These are phyloP conservation scores for Suillus decipiens DNA, from an alignment of 768 basidiomycete genomes.

Conservation along the genomic window DNA sequence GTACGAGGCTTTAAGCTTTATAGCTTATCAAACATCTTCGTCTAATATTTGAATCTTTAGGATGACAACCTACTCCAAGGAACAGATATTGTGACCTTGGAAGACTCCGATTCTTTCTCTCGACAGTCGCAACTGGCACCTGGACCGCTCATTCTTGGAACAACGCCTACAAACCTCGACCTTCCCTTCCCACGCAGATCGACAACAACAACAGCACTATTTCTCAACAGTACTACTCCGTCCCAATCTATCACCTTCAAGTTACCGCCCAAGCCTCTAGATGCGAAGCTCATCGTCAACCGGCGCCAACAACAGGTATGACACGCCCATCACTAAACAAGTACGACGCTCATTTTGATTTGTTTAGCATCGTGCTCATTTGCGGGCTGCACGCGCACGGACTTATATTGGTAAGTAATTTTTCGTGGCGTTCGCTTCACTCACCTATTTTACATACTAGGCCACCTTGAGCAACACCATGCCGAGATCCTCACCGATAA, in stretches of 20 bases:
- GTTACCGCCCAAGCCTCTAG: background rate
- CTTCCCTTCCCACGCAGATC: background rate
- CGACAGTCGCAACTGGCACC: background rate
- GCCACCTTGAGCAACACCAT: background rate
- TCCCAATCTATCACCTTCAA: background rate
- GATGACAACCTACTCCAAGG: background rate
- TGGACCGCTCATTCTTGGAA: background rate
- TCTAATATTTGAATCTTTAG: background rate
- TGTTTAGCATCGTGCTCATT: background rate
- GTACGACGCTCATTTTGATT: background rate
- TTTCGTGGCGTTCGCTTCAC: background rate
- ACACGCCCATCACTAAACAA: background rate
- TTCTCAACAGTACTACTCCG: background rate
- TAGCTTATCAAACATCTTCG: background rate
- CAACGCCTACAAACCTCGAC: background rate
- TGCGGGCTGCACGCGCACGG: background rate
- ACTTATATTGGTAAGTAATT: background rate
- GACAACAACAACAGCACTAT: background rate
- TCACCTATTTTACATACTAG: background rate
- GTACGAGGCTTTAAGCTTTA: background rate
- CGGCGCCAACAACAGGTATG: background rate
- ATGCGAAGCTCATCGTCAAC: background rate
- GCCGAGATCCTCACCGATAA: background rate
- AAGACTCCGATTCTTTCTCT: background rate
- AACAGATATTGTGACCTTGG: background rate